A percentile compares a stretch with the other conserved stretches of the same genome.
These are phyloP conservation scores for Talaromyces sp. DNA, from an alignment of 2,329 filamentous ascomycete species.

Conservation along the genomic window DNA sequence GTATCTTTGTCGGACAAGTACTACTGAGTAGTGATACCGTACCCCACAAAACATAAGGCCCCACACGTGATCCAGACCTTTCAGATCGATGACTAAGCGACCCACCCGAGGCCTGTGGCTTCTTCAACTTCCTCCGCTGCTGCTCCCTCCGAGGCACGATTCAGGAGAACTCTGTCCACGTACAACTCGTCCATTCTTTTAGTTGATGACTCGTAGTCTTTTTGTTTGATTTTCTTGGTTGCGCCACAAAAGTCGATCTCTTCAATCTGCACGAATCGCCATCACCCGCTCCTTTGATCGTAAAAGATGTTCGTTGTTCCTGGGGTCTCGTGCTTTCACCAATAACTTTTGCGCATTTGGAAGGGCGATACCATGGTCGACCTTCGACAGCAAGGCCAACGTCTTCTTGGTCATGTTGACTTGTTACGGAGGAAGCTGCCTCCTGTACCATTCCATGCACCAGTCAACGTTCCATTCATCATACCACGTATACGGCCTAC, in stretches of 20 bases:
- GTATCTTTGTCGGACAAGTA: not conserved
- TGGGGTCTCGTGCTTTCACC: not conserved
- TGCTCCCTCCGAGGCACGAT: not conserved
- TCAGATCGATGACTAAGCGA: not conserved
- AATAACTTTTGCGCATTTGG: not conserved
- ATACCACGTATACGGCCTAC: conserved; percentile 12
- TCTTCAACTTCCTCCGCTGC: not conserved
- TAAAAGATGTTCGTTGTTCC: conserved; percentile 4
- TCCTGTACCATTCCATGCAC: not conserved
- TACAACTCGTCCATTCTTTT: not conserved
- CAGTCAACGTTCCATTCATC: not conserved
- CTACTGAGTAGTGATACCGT: not conserved
- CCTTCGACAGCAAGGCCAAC: conserved; percentile 4
- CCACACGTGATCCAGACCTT: conserved; percentile 11
- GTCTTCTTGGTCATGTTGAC: not conserved
- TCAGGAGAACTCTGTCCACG: not conserved
- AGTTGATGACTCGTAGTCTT: not conserved
- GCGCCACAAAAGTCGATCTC: not conserved
- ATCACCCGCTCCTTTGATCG: not conserved
- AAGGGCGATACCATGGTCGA: not conserved
- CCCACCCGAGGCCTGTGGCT: conserved; percentile 5
- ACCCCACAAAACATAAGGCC: conserved; percentile 2
- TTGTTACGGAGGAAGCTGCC: conserved; percentile 4
- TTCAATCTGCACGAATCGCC: not conserved
- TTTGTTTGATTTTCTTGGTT: not conserved